Evolutionary conservation across 1,284 basidiomycete species (phyloP).

Genomic region (Stygiomarasmius scandens): DNA sequence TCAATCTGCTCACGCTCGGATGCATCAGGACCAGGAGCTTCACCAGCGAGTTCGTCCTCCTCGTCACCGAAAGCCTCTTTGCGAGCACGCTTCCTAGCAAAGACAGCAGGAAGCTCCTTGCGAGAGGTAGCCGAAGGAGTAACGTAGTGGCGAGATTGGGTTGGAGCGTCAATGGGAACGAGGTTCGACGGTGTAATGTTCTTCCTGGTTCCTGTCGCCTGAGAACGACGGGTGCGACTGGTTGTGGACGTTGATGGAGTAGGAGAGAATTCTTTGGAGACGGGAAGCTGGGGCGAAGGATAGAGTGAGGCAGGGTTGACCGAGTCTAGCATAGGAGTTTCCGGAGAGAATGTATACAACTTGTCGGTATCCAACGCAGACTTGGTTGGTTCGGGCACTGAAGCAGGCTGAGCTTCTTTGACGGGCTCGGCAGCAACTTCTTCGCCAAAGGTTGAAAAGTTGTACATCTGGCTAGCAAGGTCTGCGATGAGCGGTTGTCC

Average conservation of each 20-base stretch:
- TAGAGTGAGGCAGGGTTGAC: constrained; percentile 36
- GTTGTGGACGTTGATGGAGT: constrained; percentile 44
- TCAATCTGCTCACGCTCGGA: constrained; percentile 69
- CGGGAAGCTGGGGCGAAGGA: constrained; percentile 32
- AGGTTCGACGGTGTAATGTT: constrained; percentile 53
- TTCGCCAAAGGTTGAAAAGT: neutral
- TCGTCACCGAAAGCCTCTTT: constrained; percentile 52
- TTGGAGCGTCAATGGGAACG: constrained; percentile 59
- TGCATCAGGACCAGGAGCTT: constrained; percentile 35
- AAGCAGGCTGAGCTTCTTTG: constrained; percentile 12
- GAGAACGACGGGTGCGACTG: constrained; percentile 28
- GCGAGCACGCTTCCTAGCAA: constrained; percentile 60
- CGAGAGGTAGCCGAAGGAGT: constrained; percentile 60
- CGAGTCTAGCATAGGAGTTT: constrained; percentile 43
- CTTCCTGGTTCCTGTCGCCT: constrained; percentile 54
- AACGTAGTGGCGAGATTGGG: constrained; percentile 57
- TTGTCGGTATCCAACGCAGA: constrained; percentile 22
- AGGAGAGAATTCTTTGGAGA: constrained; percentile 22
- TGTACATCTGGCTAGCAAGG: constrained; percentile 9
- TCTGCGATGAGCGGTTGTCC: constrained; percentile 12
- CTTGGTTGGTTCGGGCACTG: neutral
- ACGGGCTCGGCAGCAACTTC: neutral
- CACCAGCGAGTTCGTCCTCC: constrained; percentile 31
- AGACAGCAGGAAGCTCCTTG: constrained; percentile 55
- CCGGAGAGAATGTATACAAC: constrained; percentile 49